phyloP scores from a whole-genome alignment of 495 filamentous ascomycete species.

The Parathielavia appendiculata region DNA sequence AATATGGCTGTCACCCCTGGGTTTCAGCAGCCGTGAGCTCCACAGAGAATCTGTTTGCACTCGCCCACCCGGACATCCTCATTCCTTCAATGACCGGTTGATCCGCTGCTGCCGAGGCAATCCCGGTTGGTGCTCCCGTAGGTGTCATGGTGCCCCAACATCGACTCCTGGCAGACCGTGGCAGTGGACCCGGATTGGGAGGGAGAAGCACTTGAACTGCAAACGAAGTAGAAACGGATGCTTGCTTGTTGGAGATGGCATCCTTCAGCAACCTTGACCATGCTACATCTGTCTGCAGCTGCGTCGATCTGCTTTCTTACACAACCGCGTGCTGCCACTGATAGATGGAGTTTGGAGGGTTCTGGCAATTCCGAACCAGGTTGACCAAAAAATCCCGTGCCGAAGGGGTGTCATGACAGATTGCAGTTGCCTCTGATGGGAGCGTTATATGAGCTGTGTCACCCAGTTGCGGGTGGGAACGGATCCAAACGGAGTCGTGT shows the following conservation, averaged over 20 bases:
- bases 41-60: slow-evolving; percentile 6
- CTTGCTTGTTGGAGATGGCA: neutral
- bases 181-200: neutral
- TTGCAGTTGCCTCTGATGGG: no score
- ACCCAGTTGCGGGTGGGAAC: no score
- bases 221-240: neutral
- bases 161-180: neutral
- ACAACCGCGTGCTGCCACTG: neutral
- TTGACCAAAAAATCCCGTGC: no score
- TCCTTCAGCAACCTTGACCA: neutral
- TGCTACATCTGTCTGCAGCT: slow-evolving; percentile 9
- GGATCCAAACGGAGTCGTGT: no score
- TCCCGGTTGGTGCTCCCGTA: neutral
- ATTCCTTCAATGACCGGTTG: neutral
- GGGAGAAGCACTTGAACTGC: no score
- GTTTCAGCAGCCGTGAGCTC: neutral
- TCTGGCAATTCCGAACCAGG: no score
- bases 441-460: no score
- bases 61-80: neutral
- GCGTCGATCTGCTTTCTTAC: slow-evolving; percentile 6
- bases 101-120: neutral
- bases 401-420: no score
- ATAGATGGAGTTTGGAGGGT: no score
- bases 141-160: neutral
- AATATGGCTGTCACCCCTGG: neutral